Base-by-base conservation (phyloP, 768 basidiomycete genomes). In the Leccinellum rugosiceps region DNA sequence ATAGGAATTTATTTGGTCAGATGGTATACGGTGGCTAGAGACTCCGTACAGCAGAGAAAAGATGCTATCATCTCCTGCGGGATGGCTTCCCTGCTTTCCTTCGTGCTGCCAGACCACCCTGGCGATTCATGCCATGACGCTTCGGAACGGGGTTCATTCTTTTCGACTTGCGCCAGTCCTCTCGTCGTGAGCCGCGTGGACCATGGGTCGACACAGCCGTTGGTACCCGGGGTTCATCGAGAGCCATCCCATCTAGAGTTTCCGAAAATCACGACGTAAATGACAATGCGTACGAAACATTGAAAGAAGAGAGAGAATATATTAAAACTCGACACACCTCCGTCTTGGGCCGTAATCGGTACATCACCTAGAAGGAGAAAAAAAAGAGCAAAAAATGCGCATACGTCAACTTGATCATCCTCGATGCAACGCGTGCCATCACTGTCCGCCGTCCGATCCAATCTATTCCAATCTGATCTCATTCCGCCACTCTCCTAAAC, bases 101-200 rank as follows among this genome's bases (percentile, higher is more conserved):
- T 53, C 80, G 76, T 32, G 80, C 86, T 41, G 82, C 82, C 15
- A 83, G 55, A 13, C 74, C 75, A 31, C 88, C 89, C 67, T 90
- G 87, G 35, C 85, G 79, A 65, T 89, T 90, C 78, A 86, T 80
- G 32, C 80, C 83, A 41, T 69, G 76, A 9, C 78, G 68, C 58
- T 76, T 77, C 8, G 82, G 77, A 61, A 81, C 69, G 25, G 84
- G 73, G 8, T 76, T 66, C 71, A 90, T 66, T 30, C 93, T 93
- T 69, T 93, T 95, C 23, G 92, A 87, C 55, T 74, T 75, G 68
- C 92, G 77, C 93, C 93, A 95, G 62, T 84, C 78, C 68, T 93
- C 92, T 60, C 90, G 79, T 58, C 93, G 77, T 49, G 90, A 88
- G 50, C 79, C 77, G 31, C 92, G 83, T 3, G 86, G 81, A 13